phyloP scores from a whole-genome alignment of 1,284 basidiomycete genomes.

The Malassezia vespertilionis region DNA sequence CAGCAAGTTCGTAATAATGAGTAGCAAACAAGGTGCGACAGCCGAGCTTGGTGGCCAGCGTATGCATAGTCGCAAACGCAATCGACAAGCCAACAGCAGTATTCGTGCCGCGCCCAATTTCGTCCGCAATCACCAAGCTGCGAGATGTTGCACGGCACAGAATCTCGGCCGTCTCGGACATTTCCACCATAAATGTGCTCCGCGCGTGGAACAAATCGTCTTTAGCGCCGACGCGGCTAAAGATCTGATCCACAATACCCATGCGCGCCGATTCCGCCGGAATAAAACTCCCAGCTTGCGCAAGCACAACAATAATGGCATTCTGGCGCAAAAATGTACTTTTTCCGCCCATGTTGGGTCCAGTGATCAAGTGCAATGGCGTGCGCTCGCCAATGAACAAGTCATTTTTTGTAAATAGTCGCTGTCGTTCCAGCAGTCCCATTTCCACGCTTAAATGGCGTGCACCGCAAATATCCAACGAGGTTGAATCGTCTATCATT shows the following conservation, averaged over 20 bases:
- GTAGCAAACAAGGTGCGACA: slow-evolving; percentile 87
- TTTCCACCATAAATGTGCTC: slow-evolving; percentile 73
- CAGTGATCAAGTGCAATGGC: slow-evolving; percentile 70
- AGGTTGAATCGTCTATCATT: slow-evolving; percentile 53
- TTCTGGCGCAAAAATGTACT: slow-evolving; percentile 84
- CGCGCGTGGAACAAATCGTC: slow-evolving; percentile 86
- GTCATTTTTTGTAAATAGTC: slow-evolving; percentile 57
- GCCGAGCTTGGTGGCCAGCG: slow-evolving; percentile 62
- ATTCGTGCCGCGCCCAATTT: slow-evolving; percentile 89
- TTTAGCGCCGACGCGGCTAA: slow-evolving; percentile 87
- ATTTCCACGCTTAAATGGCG: slow-evolving; percentile 88
- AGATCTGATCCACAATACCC: slow-evolving; percentile 80
- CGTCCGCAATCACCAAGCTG: slow-evolving; percentile 49
- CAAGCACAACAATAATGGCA: slow-evolving; percentile 78
- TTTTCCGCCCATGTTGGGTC: slow-evolving; percentile 90
- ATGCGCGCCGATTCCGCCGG: slow-evolving; percentile 69
- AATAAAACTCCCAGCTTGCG: slow-evolving; percentile 84
- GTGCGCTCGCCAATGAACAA: slow-evolving; percentile 56
- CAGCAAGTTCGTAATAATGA: slow-evolving; percentile 85
- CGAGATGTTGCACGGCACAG: slow-evolving; percentile 57
- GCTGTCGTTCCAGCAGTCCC: slow-evolving; percentile 59
- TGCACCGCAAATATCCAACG: slow-evolving; percentile 61
- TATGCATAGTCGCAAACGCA: slow-evolving; percentile 77
- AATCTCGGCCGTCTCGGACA: slow-evolving; percentile 51
- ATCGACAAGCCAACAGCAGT: slow-evolving; percentile 83